These are phyloP conservation scores for Xylaria sp. DNA, from an alignment of 2,329 filamentous ascomycete genomes.

Conservation along the genomic window DNA sequence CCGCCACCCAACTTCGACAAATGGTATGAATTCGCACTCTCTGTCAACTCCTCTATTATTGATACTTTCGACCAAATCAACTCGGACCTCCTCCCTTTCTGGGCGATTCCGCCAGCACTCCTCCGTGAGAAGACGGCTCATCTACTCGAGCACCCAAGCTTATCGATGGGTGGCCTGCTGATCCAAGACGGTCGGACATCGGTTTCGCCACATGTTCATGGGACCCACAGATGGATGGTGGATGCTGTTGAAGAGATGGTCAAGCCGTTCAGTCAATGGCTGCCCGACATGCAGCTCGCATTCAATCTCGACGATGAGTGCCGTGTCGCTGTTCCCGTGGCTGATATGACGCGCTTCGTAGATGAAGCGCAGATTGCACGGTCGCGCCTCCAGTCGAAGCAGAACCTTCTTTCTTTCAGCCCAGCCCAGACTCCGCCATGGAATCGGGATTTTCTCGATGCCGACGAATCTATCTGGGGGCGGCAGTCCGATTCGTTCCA, in stretches of 20 bases:
- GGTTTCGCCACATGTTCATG: conserved; percentile 41
- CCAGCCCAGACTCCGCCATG: conserved; percentile 32
- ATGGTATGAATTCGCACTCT: conserved; percentile 72
- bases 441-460: conserved; percentile 32
- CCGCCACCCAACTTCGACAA: conserved; percentile 77
- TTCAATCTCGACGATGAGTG: conserved; percentile 59
- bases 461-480: conserved; percentile 35
- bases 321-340: conserved; percentile 51
- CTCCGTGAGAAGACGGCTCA: conserved; percentile 58
- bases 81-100: conserved; percentile 70
- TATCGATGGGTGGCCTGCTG: conserved; percentile 43
- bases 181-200: conserved; percentile 41
- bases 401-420: conserved; percentile 32
- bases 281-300: conserved; percentile 59
- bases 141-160: conserved; percentile 38
- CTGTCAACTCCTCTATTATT: conserved; percentile 65
- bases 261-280: conserved; percentile 48
- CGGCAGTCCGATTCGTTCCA: conserved; percentile 36
- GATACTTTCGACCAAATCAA: conserved; percentile 75
- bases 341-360: conserved; percentile 47
- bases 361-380: conserved; percentile 32
- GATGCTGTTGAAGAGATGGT: conserved; percentile 47
- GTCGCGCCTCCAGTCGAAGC: conserved; percentile 37
- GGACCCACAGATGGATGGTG: conserved; percentile 47
- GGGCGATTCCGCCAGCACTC: conserved; percentile 65